phyloP scores from a whole-genome alignment of 1,139 yeast species.

The Candida smagusa region DNA sequence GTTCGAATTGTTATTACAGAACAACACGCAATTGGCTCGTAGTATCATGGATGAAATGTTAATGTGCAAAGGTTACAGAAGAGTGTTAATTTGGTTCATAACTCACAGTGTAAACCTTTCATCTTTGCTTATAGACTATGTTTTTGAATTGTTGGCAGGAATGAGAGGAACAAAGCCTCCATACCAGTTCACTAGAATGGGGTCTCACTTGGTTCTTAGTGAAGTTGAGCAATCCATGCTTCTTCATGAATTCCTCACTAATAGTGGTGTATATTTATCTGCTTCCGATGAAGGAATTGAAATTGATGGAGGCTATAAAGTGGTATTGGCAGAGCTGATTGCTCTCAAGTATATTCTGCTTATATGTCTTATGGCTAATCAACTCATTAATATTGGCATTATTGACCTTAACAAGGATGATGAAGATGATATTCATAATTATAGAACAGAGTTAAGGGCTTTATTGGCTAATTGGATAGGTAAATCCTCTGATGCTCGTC shows the following conservation, averaged over 20 bases:
- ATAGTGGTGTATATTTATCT: slow-evolving; percentile 49
- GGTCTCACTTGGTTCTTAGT: slow-evolving; percentile 43
- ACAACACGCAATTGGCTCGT: slow-evolving; percentile 44
- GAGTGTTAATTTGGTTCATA: slow-evolving; percentile 63
- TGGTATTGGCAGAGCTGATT: slow-evolving; percentile 36
- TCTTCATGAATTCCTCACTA: slow-evolving; percentile 64
- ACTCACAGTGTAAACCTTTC: slow-evolving; percentile 59
- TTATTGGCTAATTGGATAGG: slow-evolving; percentile 64
- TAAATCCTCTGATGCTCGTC: slow-evolving; percentile 39
- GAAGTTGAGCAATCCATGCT: slow-evolving; percentile 62
- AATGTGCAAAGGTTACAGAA: slow-evolving; percentile 60
- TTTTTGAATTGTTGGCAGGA: slow-evolving; percentile 57
- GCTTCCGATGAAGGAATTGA: slow-evolving; percentile 33
- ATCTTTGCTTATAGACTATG: slow-evolving; percentile 49
- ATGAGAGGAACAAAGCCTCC: slow-evolving; percentile 43
- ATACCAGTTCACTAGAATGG: slow-evolving; percentile 53
- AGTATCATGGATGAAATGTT: slow-evolving; percentile 63
- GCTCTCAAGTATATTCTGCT: slow-evolving; percentile 51
- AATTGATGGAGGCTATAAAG: slow-evolving; percentile 33
- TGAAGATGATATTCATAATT: slow-evolving; percentile 37
- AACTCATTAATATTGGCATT: slow-evolving; percentile 41
- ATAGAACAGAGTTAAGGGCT: slow-evolving; percentile 53
- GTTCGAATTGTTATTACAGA: slow-evolving; percentile 36
- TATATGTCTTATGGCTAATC: slow-evolving; percentile 59
- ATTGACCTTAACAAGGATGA: slow-evolving; percentile 33